Conservation (phyloP, 2,329 filamentous ascomycete genomes). For the Aureobasidium pullulans region DNA sequence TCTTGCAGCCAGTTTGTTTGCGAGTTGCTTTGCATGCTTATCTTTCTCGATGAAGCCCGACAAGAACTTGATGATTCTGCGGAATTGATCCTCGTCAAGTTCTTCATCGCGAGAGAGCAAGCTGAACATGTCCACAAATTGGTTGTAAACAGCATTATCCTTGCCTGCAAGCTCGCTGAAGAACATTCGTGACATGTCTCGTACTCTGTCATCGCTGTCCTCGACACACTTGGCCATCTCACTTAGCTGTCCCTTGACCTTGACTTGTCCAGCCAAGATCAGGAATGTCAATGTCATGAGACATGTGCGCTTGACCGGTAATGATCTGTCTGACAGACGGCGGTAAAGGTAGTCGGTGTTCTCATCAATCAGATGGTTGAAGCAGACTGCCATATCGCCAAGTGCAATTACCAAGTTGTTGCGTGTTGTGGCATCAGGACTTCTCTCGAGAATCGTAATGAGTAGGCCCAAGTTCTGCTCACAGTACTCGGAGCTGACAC, state of each 20-base stretch:
- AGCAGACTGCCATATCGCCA: conserved; percentile 98
- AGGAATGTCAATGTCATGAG: conserved; percentile 98
- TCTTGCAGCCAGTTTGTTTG: conserved; percentile 84
- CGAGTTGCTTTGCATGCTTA: conserved; percentile 91
- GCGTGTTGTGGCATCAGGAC: conserved; percentile 81
- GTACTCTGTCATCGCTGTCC: conserved; percentile 88
- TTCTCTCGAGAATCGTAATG: conserved; percentile 96
- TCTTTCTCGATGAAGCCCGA: conserved; percentile 98
- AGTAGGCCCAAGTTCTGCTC: conserved; percentile 86
- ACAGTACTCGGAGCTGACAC: conserved; percentile 93
- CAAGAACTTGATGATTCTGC: conserved; percentile 82
- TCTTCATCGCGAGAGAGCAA: conserved; percentile 73
- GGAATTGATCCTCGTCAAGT: conserved; percentile 78
- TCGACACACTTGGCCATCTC: conserved; percentile 99
- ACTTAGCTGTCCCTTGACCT: conserved; percentile 96
- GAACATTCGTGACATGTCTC: conserved; percentile 94
- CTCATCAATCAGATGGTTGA: conserved; percentile 98
- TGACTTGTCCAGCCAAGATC: conserved; percentile 94
- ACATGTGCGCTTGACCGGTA: conserved; percentile 91
- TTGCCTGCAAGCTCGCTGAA: conserved; percentile 96
- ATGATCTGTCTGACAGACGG: conserved; percentile 78
- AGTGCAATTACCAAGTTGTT: conserved; percentile 96
- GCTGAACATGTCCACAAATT: conserved; percentile 99
- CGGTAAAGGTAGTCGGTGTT: conserved; percentile 98
- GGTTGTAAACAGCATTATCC: conserved; percentile 98